Evolutionary conservation across 805 yeast species (phyloP), one percentile per base, ranked within the genome.

Genomic region (Yarrowia keelungensis): DNA sequence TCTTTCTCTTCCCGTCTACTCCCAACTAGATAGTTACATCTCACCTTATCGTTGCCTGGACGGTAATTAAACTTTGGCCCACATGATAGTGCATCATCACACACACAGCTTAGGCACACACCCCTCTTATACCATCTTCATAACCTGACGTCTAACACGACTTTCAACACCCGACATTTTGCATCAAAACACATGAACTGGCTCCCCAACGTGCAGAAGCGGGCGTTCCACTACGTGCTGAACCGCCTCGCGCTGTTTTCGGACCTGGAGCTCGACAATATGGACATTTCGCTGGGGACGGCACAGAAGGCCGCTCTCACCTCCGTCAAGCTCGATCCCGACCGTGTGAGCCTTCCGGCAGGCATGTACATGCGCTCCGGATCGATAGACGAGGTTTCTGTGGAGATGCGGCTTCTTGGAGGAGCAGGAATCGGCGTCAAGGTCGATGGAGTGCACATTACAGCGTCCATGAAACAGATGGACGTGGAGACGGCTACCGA

Each of bases 181-280:
- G 32, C 32, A 26, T 26, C 32, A 26, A 26, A 43, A 59, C 53
- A 15, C 56, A 62, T 62, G 67, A 62, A 49, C 67, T 91, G 97
- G 96, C 83, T 91, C 77, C 94, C 97, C 8, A 90, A 89, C 77
- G 82, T 93, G 50, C 97, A 92, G 74, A 89, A 90, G 78, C 82
- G 97, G 73, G 84, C 92, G 46, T 84, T 93, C 51, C 86, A 90
- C 51, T 92, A 91, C 77, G 86, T 92, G 5, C 83, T 93, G 35
- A 91, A 90, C 75, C 94, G 91, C 77, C 84, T 92, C 53, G 87
- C 93, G 15, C 79, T 93, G 50, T 91, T 93, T 74, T 89, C 97
- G 0, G 90, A 89, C 72, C 84, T 92, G 26, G 96, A 92, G 76
- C 81, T 92, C 19, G 89, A 92, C 19, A 89, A 92, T 75, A 77